Base-by-base conservation (phyloP, 2,329 filamentous ascomycete species). In the Cyanodermella asteris region DNA sequence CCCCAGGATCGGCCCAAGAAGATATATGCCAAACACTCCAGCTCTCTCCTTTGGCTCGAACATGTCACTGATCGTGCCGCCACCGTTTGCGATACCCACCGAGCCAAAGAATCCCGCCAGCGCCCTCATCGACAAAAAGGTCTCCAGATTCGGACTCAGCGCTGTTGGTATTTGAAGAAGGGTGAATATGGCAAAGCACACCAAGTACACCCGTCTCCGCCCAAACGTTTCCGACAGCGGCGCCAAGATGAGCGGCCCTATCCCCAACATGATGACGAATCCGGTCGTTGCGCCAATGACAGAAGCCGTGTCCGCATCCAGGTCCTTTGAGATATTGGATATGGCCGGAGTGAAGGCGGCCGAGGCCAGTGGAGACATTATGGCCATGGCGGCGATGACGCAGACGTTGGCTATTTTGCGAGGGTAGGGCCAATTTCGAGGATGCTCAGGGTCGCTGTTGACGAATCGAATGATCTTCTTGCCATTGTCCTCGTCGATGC, bases 281-380 rank as follows among this genome's bases (percentile, higher is more conserved):
- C 53, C 54, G 1, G 56, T 61, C 4, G 55, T 59, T 12, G 55
- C 54, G 5, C 47, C 54, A 20, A 61, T 55, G 13, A 61, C 54
- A 7, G 40, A 41, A 8, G 49, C 44, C 3, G 41, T 39, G 5
- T 38, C 40, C 1, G 53, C 55, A 20, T 51, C 28, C 11, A 61
- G 42, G 15, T 52, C 50, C 22, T 51, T 39, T 3, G 56, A 56
- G 21, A 61, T 61, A 28, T 60, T 50, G 7, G 44, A 38, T 26
- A 61, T 59, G 1, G 55, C 56, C 1, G 56, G 56, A 1, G 55
- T 59, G 38, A 61, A 61, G 53, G 60, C 59, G 19, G 49, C 54
- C 12, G 47, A 52, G 2, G 53, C 54, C 12, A 59, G 44, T 1
- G 55, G 55, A 11, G 50, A 53, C 2, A 59, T 32, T 18, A 59